Base-by-base conservation (phyloP, 805 yeast species). In the Pichia kluyveri region DNA sequence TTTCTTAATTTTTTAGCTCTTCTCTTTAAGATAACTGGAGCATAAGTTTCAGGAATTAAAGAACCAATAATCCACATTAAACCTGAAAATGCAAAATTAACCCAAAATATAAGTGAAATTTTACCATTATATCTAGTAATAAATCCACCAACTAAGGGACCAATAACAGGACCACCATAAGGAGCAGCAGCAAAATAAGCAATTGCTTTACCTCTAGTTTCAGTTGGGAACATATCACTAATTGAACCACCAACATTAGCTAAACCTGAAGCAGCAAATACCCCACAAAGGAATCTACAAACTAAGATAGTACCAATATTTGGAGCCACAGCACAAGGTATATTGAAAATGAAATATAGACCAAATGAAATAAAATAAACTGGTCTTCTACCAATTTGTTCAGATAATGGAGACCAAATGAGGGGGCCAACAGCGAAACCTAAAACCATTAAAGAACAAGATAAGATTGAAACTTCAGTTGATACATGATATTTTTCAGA, bases 171-270 rank as follows among this genome's bases (percentile, higher is more conserved):
- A 45, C 96, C 96, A 53, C 90, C 83, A 65, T 88, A 89, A 2
- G 96, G 96, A 50, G 93, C 88, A 59, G 87, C 88, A 12, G 95
- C 90, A 60, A 89, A 89, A 59, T 83, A 83, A 0, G 96, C 95
- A 67, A 89, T 87, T 39, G 96, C 96, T 59, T 81, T 76, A 56
- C 96, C 96, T 69, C 96, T 76, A 0, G 89, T 78, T 54, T 78
- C 83, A 46, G 77, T 74, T n/a, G 82, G 77, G 73, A 89, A 91
- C 73, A 89, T 76, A 66, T 89, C 97, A 43, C 93, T 91, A 53
- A 89, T 78, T 38, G 95, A 83, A 46, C 96, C 97, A 64, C 96
- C 96, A 50, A 89, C 96, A 45, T 86, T 73, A 47, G 90, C 82
- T 42, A 89, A 72, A 26, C 91, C 95, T 11, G 95, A 83, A 39